Conservation (phyloP, 768 basidiomycete species). For the Lentinula edodes region DNA sequence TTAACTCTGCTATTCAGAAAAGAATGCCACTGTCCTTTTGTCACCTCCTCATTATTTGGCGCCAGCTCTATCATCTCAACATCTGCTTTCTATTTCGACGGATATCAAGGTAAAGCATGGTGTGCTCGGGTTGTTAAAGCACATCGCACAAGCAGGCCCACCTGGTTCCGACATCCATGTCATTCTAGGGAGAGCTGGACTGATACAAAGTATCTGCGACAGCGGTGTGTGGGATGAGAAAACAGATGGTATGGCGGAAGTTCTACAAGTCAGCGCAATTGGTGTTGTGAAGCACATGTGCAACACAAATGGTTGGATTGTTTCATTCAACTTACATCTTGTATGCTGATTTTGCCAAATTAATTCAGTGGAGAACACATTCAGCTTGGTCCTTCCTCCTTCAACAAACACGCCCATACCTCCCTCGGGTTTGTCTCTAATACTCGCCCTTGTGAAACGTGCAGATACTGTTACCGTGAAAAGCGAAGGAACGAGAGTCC, state of each 20-base stretch:
- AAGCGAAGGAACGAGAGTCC: constrained; percentile 85
- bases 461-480: constrained; percentile 79
- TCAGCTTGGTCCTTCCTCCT: constrained; percentile 47
- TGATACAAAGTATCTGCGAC: constrained; percentile 55
- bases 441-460: constrained; percentile 70
- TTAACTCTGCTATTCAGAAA: constrained; percentile 32
- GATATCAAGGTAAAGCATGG: constrained; percentile 89
- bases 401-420: constrained; percentile 17
- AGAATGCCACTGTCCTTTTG: constrained; percentile 54
- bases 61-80: constrained; percentile 48
- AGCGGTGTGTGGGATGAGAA: constrained; percentile 69
- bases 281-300: constrained; percentile 89
- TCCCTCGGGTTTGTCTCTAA: constrained; percentile 53
- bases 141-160: constrained; percentile 69
- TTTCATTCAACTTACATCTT: background rate
- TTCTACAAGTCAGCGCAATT: constrained; percentile 84
- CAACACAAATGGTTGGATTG: constrained; percentile 57
- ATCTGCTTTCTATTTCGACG: constrained; percentile 46
- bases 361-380: constrained; percentile 36
- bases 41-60: constrained; percentile 64
- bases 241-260: constrained; percentile 74
- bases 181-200: constrained; percentile 51
- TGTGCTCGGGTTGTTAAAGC: constrained; percentile 79
- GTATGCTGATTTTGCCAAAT: background rate
- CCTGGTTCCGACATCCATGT: constrained; percentile 54